phyloP scores from a whole-genome alignment of 139 green algal species.

The Mesotaenium endlicherianum region DNA sequence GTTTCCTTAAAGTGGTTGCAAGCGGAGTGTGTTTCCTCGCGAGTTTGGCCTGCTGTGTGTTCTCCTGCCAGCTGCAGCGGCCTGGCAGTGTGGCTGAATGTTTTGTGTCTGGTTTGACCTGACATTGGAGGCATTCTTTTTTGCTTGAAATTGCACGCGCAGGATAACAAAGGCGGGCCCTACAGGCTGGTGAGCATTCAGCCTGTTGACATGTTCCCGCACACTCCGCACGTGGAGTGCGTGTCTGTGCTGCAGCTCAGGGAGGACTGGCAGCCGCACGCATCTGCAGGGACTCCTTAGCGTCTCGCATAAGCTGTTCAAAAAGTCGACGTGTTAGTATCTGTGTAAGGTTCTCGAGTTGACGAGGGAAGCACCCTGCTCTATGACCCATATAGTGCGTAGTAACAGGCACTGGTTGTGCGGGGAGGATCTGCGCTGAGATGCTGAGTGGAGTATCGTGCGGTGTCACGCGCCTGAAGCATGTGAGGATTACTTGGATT shows the following conservation, averaged over 20 bases:
- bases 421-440: neutral
- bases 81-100: no score
- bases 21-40: no score
- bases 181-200: constrained; percentile 67
- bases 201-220: constrained; percentile 80
- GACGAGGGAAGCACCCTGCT: neutral
- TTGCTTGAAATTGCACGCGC: no score
- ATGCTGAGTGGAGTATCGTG: no score
- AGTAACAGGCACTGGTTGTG: neutral
- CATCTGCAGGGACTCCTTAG: neutral
- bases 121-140: no score
- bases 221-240: constrained; percentile 78
- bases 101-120: no score
- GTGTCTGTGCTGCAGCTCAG: constrained; percentile 68
- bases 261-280: neutral
- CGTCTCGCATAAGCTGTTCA: neutral
- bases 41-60: no score
- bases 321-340: neutral
- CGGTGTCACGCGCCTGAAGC: no score
- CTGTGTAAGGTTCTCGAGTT: neutral
- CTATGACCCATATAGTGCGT: neutral
- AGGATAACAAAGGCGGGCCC: constrained; percentile 35
- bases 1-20: no score
- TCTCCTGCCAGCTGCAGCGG: no score
- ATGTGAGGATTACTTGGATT: no score